These are phyloP conservation scores for Sungouiozyma intestinalis DNA, from an alignment of 805 yeast genomes.

Conservation along the genomic window DNA sequence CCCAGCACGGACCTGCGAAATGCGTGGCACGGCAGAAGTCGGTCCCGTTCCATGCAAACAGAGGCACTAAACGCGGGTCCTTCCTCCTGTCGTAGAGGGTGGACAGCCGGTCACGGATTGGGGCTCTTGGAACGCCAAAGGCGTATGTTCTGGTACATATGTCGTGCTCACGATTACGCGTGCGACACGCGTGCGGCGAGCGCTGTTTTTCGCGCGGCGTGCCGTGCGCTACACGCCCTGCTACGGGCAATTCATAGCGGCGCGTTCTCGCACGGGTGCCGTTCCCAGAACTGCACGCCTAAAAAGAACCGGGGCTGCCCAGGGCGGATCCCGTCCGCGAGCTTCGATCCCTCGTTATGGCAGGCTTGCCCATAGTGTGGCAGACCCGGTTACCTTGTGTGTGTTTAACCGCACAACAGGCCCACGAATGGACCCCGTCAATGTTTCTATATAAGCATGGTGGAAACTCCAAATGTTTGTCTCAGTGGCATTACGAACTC, in stretches of 20 bases:
- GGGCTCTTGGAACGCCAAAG: no score
- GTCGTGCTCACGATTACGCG: not conserved
- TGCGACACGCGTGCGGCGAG: not conserved
- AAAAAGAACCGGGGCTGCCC: not conserved
- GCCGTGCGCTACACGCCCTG: not conserved
- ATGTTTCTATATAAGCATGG: no score
- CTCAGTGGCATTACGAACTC: not conserved
- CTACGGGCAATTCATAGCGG: no score
- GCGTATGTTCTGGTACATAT: not conserved
- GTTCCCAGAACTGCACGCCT: not conserved
- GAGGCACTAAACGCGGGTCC: not conserved
- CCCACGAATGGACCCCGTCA: no score
- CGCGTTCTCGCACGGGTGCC: not conserved
- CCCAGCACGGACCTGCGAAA: not conserved
- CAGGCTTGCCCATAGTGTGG: not conserved
- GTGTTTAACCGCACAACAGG: no score
- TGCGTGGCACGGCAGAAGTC: not conserved
- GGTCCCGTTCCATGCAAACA: not conserved
- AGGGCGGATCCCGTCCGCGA: no score
- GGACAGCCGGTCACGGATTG: no score
- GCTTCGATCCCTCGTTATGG: not conserved
- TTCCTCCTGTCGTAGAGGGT: not conserved
- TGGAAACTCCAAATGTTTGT: not conserved
- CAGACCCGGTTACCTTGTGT: not conserved
- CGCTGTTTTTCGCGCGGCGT: not conserved